phyloP scores from a whole-genome alignment of 2,329 filamentous ascomycete genomes.

The Fusarium coicis region DNA sequence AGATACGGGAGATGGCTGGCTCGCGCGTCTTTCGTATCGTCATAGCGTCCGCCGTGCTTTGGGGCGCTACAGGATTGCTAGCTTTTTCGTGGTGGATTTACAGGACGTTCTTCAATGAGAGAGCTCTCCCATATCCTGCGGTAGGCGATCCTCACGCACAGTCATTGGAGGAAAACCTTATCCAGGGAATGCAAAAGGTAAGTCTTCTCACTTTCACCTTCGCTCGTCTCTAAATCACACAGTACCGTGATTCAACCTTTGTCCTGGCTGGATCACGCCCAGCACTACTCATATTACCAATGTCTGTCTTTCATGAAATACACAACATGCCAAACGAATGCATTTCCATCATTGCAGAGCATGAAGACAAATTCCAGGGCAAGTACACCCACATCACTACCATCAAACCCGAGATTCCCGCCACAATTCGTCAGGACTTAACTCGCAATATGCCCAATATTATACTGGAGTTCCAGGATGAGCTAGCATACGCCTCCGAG shows the following conservation, averaged over 20 bases:
- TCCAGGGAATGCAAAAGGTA: not conserved
- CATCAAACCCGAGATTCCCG: not conserved
- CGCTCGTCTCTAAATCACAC: accelerated
- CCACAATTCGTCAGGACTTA: not conserved
- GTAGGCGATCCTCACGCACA: not conserved
- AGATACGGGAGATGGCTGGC: not conserved
- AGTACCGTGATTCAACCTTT: not conserved
- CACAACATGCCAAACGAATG: not conserved
- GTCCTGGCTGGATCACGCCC: not conserved
- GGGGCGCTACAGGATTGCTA: not conserved
- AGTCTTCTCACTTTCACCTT: accelerated
- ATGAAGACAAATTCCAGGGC: not conserved
- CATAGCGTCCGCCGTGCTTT: accelerated
- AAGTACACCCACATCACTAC: not conserved
- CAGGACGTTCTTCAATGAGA: accelerated
- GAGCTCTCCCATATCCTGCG: accelerated
- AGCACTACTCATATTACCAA: not conserved
- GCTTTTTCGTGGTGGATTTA: not conserved
- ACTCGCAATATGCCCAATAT: not conserved
- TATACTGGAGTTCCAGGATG: not conserved
- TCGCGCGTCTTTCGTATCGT: not conserved
- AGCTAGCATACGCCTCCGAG: not conserved
- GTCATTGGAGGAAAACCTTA: not conserved
- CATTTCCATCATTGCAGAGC: not conserved
- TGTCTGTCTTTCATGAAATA: not conserved